Evolutionary conservation across 2,329 filamentous ascomycete species (phyloP).

Genomic region (Arachnomyces sp.): DNA sequence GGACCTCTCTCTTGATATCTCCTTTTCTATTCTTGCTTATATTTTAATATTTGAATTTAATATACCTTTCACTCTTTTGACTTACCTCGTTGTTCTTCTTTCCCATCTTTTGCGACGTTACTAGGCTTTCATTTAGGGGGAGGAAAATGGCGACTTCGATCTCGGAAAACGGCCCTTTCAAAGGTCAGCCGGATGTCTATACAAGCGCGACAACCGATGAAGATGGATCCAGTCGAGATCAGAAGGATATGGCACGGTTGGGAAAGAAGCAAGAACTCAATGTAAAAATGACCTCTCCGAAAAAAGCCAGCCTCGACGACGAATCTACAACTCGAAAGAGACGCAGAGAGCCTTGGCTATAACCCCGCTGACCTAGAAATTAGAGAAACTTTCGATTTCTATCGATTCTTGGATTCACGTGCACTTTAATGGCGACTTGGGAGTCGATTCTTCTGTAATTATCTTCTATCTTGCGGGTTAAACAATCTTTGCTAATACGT

Average conservation of each 20-base stretch:
- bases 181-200: no score
- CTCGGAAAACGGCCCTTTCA: no score
- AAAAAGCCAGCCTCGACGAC: no score
- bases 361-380: neutral
- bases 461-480: slow-evolving; percentile 2
- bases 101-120: no score
- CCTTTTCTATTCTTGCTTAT: no score
- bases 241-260: slow-evolving; percentile 41
- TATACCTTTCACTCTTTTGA: no score
- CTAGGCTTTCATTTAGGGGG: no score
- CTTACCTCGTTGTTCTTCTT: no score
- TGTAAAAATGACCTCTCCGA: slow-evolving; percentile 14
- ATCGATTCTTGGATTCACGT: slow-evolving; percentile 35
- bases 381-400: slow-evolving; percentile 35
- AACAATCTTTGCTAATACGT: slow-evolving; percentile 1
- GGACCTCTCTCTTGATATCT: no score
- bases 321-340: neutral
- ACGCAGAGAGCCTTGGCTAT: neutral
- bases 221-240: slow-evolving; percentile 11
- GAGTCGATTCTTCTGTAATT: slow-evolving; percentile 32
- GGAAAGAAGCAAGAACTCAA: slow-evolving; percentile 45
- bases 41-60: no score
- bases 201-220: slow-evolving; percentile 2
- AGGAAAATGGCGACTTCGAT: no score
- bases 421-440: slow-evolving; percentile 34